Evolutionary conservation across 306 rosid species (phyloP), one percentile per base, ranked within the genome.

Genomic region (Inga leiocalycina): DNA sequence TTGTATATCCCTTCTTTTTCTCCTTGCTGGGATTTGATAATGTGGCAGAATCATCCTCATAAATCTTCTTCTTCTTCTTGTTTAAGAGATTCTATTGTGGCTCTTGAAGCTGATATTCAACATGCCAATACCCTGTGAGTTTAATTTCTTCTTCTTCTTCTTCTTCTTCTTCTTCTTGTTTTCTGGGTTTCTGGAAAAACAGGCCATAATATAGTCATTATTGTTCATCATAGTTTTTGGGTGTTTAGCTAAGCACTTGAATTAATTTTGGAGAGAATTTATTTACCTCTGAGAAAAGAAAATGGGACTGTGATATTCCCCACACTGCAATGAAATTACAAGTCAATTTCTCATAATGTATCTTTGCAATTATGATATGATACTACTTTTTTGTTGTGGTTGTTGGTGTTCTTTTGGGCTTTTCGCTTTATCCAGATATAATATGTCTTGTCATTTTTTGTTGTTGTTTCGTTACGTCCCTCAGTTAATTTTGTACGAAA

Each of bases 81-180:
- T 75, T 92, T 54, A 69, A 86, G 79, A 89, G 92, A 89, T 77
- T 93, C 93, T 80, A 74, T 93, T 74, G 85, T 90, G 81, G 87
- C 94, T 61, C 91, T 93, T 54, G 91, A 93, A 91, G 93, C 88
- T 74, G 91, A 93, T 82, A 88, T 93, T 22, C 89, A 85, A 49
- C 93, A 88, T 86, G 95, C 95, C 84, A 91, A 91, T 79, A 79
- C 72, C 85, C 64, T 91, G 97, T 91, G 85, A 93, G 94, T 30
- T 13, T 10, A 13, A 1, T 2, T 41, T 41, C 51, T 9, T 3
- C 74, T 9, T 8, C 6, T 16, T 3, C 74, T 9, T 8, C 6
- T 16, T 37, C 41, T 68, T 37, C 22, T 5, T 30, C 10, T 32
- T 37, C 34, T 15, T n/a, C 19, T 34, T 35, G 16, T 70, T 24